Evolutionary conservation across 192 early-diverging fungal species (phyloP), one percentile per base, ranked within the genome.

Genomic region (Lobosporangium transversale): DNA sequence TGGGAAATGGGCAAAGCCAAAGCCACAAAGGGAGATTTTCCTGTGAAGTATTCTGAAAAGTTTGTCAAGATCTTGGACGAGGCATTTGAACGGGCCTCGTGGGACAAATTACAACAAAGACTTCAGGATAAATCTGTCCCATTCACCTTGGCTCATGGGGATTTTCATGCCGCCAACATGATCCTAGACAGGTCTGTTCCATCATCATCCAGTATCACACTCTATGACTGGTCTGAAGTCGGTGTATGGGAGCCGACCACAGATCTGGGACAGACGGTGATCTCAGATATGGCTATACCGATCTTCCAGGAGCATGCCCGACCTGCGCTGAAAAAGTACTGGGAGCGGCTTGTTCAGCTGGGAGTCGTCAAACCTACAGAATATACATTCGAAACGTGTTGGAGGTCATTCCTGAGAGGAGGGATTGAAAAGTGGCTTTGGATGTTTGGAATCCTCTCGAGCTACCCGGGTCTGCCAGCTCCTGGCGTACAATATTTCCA

Each of bases 231-330:
- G 68, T 70, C 68, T 12, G 68, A 70, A 24, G 53, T 70, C 24
- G 61, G 68, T 18, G 23, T 70, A 15, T 70, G 68, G 68, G 68
- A 70, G n/a, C 68, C 68, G 17, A 70, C 68, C 6, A 70, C 68
- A 11, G 68, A 70, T 50, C 36, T 70, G 53, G 68, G 58, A 1
- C 68, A 70, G 49, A 70, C 68, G 4, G 43, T 70, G 24, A 70
- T 70, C 52, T 70, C 68, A 24, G 68, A 70, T 37, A 59, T 70
- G 12, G 30, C 58, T 1, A 44, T 55, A 12, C 53, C 58, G 8
- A 43, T 70, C 23, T 70, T 70, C 33, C 58, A 70, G 44, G 30
- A 50, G 7, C 68, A 70, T 24, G 68, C 58, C 4, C 58, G 53
- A 5, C 32, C 26, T 21, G 68, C 68, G 3, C 21, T 70, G 40